These are phyloP conservation scores for Fusarium algeriense DNA, from an alignment of 2,329 filamentous ascomycete genomes.

Conservation along the genomic window DNA sequence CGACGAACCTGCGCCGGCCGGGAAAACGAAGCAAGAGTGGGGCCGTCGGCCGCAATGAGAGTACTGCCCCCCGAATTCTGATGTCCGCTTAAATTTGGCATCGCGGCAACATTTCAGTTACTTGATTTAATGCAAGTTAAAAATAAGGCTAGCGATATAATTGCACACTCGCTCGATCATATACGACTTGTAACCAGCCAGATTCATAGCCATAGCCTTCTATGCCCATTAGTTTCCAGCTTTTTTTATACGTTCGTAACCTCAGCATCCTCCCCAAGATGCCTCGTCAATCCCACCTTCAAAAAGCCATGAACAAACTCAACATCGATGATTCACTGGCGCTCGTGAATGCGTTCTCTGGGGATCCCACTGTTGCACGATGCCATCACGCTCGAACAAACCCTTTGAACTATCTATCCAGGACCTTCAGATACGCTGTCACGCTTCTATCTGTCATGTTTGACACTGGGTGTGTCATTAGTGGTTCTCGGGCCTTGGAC, in stretches of 20 bases:
- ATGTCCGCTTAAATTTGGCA: background rate
- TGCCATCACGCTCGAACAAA: background rate
- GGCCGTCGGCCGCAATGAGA: background rate
- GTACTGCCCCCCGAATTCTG: background rate
- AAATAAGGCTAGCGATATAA: background rate
- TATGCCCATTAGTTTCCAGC: background rate
- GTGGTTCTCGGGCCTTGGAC: slow-evolving; percentile 8
- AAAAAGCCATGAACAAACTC: background rate
- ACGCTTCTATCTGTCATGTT: slow-evolving; percentile 19
- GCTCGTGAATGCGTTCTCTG: background rate
- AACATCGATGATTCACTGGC: background rate
- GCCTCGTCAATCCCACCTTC: background rate
- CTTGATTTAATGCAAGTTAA: background rate
- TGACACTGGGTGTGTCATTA: slow-evolving; percentile 19
- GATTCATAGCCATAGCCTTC: background rate
- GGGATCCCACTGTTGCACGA: background rate
- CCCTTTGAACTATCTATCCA: slow-evolving; percentile 9
- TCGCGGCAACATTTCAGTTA: background rate
- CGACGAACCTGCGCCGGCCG: background rate
- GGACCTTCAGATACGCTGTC: slow-evolving; percentile 14
- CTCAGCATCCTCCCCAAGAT: background rate
- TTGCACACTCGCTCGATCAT: background rate
- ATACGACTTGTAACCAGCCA: background rate
- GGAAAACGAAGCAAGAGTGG: background rate
- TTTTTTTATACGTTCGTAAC: background rate